Percentiles rank a stretch among this genome's conserved stretches.
phyloP scores from a whole-genome alignment of 1,284 basidiomycete species.

The Cystodermella granulosa region DNA sequence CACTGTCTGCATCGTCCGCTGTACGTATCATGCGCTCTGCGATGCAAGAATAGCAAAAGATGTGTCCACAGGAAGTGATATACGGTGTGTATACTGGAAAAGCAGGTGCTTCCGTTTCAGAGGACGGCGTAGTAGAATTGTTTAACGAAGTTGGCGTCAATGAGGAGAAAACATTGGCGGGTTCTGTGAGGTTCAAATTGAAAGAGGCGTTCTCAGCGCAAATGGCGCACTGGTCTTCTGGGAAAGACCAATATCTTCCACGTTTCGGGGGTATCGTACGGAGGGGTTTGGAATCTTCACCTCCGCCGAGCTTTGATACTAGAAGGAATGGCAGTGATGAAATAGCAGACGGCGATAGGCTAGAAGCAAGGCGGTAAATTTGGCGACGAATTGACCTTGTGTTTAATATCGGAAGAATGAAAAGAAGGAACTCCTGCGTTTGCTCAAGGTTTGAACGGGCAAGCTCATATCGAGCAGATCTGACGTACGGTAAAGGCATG shows the following conservation, averaged over 20 bases:
- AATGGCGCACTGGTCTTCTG: constrained; percentile 70
- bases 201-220: constrained; percentile 70
- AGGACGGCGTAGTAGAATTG: constrained; percentile 18
- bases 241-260: constrained; percentile 62
- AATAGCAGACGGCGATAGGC: constrained; percentile 34
- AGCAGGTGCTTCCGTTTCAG: constrained; percentile 44
- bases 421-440: constrained; percentile 89
- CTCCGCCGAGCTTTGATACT: background rate
- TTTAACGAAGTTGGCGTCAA: constrained; percentile 20
- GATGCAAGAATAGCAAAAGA: constrained; percentile 86
- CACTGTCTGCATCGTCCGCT: constrained; percentile 58
- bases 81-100: constrained; percentile 71
- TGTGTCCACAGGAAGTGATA: constrained; percentile 69
- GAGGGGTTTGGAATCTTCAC: constrained; percentile 8
- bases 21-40: constrained; percentile 72
- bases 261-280: constrained; percentile 27
- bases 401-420: constrained; percentile 82
- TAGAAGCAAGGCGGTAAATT: constrained; percentile 43
- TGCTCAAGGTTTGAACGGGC: constrained; percentile 1
- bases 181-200: constrained; percentile 52
- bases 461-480: background rate
- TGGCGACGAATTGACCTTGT: constrained; percentile 60
- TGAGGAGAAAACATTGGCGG: constrained; percentile 48
- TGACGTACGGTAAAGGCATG: constrained; percentile 86
- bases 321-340: constrained; percentile 15